A percentile compares a stretch with the other conserved stretches of the same genome.
Conservation (phyloP, 345 rosid genomes). For the Arabidopsis arenosa region DNA sequence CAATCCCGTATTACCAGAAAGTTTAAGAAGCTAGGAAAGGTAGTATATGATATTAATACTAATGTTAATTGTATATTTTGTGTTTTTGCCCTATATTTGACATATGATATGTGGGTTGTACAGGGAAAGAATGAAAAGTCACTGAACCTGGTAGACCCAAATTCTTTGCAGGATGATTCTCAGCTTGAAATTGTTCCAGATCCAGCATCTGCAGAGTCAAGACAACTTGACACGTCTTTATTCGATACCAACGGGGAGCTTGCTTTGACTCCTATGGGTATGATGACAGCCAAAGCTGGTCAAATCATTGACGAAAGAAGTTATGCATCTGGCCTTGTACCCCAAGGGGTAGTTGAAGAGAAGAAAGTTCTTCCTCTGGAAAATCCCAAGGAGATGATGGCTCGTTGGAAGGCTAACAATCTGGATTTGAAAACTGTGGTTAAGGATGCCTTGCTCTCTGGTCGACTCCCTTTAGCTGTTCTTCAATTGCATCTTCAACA, state of each 20-base stretch:
- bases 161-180: conserved; percentile 57
- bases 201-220: conserved; percentile 49
- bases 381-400: conserved; percentile 96
- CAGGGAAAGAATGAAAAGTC: conserved; percentile 64
- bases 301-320: conserved; percentile 52
- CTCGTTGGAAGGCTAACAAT: conserved; percentile 87
- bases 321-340: conserved; percentile 61
- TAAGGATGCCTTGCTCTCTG: conserved; percentile 89
- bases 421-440: conserved; percentile 89
- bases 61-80: conserved; percentile 1
- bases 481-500: conserved; percentile 95
- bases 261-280: conserved; percentile 61
- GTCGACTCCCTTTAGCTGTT: conserved; percentile 97
- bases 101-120: conserved; percentile 34
- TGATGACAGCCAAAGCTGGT: conserved; percentile 47
- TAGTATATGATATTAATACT: conserved; percentile 31
- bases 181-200: conserved; percentile 58
- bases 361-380: conserved; percentile 75
- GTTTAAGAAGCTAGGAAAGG: conserved; percentile 74
- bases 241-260: conserved; percentile 51
- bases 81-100: conserved; percentile 36
- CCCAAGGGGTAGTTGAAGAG: conserved; percentile 50
- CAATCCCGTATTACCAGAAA: conserved; percentile 69
- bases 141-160: conserved; percentile 50
- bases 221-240: conserved; percentile 45